A percentile compares a stretch with the other conserved stretches of the same genome.
These are phyloP conservation scores for Mycena alexandri DNA, from an alignment of 768 basidiomycete genomes.

Conservation along the genomic window DNA sequence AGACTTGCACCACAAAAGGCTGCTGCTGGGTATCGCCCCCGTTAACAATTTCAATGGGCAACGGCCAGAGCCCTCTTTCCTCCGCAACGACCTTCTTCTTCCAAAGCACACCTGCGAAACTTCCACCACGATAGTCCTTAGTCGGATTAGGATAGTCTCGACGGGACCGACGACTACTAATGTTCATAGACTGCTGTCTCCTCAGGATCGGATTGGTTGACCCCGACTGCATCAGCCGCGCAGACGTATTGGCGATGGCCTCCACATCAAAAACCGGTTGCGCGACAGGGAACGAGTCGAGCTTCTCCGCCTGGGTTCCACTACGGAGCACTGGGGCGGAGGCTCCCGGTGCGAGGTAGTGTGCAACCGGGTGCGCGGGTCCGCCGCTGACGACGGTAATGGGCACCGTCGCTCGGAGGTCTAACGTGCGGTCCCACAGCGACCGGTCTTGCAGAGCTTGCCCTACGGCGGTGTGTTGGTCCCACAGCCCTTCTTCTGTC, in stretches of 20 bases:
- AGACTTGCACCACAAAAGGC: too few species aligned
- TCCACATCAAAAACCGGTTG: slow-evolving; percentile 12
- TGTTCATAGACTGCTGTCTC: neutral
- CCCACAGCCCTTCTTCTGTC: slow-evolving; percentile 28
- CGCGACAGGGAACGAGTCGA: slow-evolving; percentile 1
- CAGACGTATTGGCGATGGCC: slow-evolving; percentile 19
- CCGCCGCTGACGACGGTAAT: slow-evolving; percentile 6
- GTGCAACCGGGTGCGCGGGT: neutral
- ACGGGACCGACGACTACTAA: too few species aligned
- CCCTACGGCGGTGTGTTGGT: slow-evolving; percentile 13
- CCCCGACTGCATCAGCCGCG: slow-evolving; percentile 23
- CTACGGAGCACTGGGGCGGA: slow-evolving; percentile 9
- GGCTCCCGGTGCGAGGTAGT: slow-evolving; percentile 23
- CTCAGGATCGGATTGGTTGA: slow-evolving; percentile 2
- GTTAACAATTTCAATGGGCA: neutral
- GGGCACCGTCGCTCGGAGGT: slow-evolving; percentile 1
- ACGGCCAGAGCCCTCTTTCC: slow-evolving; percentile 24
- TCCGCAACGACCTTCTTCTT: slow-evolving; percentile 28
- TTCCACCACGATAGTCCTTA: neutral
- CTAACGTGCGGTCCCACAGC: neutral
- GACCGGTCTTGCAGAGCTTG: neutral
- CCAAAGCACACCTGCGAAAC: slow-evolving; percentile 26
- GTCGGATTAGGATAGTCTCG: neutral
- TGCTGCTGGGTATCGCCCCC: too few species aligned
- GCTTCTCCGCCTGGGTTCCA: neutral